phyloP scores from a whole-genome alignment of 2,329 filamentous ascomycete genomes.

The Apiospora phragmitis region DNA sequence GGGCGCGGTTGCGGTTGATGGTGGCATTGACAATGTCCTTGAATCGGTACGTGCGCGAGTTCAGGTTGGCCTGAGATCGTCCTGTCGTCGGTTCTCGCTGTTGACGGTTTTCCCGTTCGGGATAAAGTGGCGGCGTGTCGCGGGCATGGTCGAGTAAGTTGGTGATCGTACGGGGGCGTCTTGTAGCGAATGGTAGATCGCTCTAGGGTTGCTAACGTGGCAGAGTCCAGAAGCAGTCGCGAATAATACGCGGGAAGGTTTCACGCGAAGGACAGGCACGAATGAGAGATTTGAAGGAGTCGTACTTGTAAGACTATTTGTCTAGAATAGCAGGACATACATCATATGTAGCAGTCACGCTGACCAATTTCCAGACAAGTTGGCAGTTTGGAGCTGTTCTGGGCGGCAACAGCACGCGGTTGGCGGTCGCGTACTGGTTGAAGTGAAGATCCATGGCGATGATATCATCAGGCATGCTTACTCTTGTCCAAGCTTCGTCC shows the following conservation, averaged over 20 bases:
- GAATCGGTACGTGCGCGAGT: slow-evolving; percentile 32
- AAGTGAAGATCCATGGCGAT: background rate
- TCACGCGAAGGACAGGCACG: background rate
- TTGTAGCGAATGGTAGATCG: background rate
- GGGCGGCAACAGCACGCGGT: slow-evolving; percentile 1
- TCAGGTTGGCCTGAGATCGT: slow-evolving; percentile 14
- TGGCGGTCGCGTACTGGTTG: background rate
- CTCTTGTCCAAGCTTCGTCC: background rate
- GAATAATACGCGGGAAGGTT: background rate
- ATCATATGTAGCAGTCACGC: background rate
- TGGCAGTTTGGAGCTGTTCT: background rate
- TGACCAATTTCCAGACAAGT: background rate
- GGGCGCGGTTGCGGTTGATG: slow-evolving; percentile 35
- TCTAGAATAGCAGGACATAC: background rate
- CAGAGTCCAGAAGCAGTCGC: background rate
- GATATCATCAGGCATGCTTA: background rate
- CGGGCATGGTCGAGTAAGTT: background rate
- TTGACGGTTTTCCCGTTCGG: background rate
- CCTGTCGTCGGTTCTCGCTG: background rate
- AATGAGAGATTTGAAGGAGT: background rate
- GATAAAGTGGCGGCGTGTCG: background rate
- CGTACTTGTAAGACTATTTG: background rate
- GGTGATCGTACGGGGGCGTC: background rate
- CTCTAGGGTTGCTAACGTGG: background rate
- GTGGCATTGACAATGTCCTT: slow-evolving; percentile 47